Evolutionary conservation across 371 early-diverging fungal species (phyloP).

Genomic region (Gilbertella persicaria): DNA sequence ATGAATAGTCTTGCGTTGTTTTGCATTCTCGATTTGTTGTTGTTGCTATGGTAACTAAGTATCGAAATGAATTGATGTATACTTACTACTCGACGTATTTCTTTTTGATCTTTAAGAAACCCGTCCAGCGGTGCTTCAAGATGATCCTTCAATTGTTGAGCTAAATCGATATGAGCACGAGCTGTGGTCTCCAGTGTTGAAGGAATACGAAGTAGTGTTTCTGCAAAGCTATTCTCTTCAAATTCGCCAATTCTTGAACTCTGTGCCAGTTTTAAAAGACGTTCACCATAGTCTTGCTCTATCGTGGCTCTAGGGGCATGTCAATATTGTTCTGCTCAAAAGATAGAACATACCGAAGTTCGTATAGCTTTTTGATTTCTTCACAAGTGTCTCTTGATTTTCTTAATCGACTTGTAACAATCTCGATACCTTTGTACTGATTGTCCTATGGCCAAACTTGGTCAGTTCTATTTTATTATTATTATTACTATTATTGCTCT

Average conservation of each 20-base stretch:
- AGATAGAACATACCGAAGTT: slow-evolving; percentile 2
- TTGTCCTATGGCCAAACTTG: slow-evolving; percentile 21
- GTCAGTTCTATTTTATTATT: not conserved
- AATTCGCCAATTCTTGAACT: slow-evolving; percentile 31
- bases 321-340: not conserved
- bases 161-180: slow-evolving; percentile 49
- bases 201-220: slow-evolving; percentile 43
- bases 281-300: slow-evolving; percentile 44
- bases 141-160: slow-evolving; percentile 42
- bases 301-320: slow-evolving; percentile 22
- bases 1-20: slow-evolving; percentile 42
- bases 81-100: slow-evolving; percentile 34
- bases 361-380: slow-evolving; percentile 27
- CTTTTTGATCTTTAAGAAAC: slow-evolving; percentile 46
- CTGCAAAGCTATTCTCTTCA: slow-evolving; percentile 45
- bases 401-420: slow-evolving; percentile 20
- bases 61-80: too few species aligned
- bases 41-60: slow-evolving; percentile 26
- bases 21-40: slow-evolving; percentile 46
- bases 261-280: slow-evolving; percentile 35
- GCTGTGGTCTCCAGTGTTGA: slow-evolving; percentile 47
- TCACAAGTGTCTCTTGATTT: slow-evolving; percentile 37
- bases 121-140: slow-evolving; percentile 40
- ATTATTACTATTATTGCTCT: not conserved
- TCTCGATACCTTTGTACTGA: slow-evolving; percentile 24